A percentile compares a stretch with the other conserved stretches of the same genome.
Evolutionary conservation across 202 grass and related monocot genomes (phyloP).

Genomic region (Setaria italica): DNA sequence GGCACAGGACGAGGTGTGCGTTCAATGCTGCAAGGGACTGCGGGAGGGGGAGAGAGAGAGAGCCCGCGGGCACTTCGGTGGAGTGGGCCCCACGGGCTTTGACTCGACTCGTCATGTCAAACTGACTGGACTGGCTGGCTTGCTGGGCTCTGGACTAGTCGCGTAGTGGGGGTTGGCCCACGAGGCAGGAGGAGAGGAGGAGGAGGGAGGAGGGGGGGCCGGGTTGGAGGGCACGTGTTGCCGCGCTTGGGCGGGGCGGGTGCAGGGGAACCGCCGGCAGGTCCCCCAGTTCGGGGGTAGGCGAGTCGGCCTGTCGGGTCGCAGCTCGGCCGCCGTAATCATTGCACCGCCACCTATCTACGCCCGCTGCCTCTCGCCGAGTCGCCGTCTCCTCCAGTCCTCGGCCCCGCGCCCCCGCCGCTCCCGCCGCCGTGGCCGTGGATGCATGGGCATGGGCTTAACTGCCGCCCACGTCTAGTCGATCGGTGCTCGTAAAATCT

Average conservation of each 20-base stretch:
- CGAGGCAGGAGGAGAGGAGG: neutral
- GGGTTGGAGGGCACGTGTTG: conserved; percentile 54
- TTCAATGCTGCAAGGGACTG: neutral
- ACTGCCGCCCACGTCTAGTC: neutral
- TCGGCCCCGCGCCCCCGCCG: neutral
- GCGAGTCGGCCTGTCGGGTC: conserved; percentile 60
- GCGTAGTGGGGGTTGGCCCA: conserved; percentile 1
- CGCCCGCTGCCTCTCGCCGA: neutral
- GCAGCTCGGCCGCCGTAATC: conserved; percentile 63
- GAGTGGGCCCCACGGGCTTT: conserved; percentile 40
- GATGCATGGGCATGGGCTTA: neutral
- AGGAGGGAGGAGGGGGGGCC: neutral
- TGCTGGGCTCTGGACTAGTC: neutral
- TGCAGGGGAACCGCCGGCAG: conserved; percentile 77
- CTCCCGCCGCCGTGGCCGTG: neutral
- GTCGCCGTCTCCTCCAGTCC: neutral
- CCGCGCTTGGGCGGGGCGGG: conserved; percentile 39
- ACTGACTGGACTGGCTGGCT: neutral
- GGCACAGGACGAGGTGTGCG: too few species aligned
- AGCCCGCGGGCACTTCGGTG: neutral
- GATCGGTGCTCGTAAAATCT: neutral
- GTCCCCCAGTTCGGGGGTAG: conserved; percentile 77
- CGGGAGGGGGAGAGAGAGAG: neutral
- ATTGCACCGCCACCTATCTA: conserved; percentile 42
- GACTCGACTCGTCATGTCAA: conserved; percentile 75